Evolutionary conservation across 148 eudicot species (phyloP).

Genomic region (Diospyros kaki): DNA sequence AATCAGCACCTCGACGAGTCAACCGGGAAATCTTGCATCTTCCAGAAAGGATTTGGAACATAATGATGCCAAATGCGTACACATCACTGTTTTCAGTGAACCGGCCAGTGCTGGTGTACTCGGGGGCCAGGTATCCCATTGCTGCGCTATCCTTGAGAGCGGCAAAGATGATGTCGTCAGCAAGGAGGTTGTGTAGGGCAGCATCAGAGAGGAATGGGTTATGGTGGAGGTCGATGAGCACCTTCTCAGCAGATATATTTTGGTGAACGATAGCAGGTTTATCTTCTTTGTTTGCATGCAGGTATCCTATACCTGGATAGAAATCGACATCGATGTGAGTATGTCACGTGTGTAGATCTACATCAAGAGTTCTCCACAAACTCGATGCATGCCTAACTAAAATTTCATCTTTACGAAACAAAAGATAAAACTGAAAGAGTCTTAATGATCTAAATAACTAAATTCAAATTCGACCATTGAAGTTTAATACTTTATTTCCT

Average conservation of each 20-base stretch:
- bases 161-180: slow-evolving; percentile 77
- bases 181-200: slow-evolving; percentile 76
- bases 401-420: too few relatives aligned
- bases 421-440: too few relatives aligned
- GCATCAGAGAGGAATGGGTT: slow-evolving; percentile 70
- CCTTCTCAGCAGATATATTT: slow-evolving; percentile 86
- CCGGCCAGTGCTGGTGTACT: slow-evolving; percentile 81
- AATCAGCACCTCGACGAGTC: slow-evolving; percentile 49
- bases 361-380: too few relatives aligned
- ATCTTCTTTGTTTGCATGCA: slow-evolving; percentile 54
- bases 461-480: too few relatives aligned
- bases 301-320: slow-evolving; percentile 60
- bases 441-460: too few relatives aligned
- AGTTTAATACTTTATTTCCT: neutral
- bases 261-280: slow-evolving; percentile 80
- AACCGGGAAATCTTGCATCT: slow-evolving; percentile 37
- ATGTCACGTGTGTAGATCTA: neutral
- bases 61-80: slow-evolving; percentile 75
- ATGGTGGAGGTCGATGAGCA: slow-evolving; percentile 63
- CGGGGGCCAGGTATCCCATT: slow-evolving; percentile 97
- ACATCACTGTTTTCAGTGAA: slow-evolving; percentile 92
- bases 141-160: slow-evolving; percentile 89
- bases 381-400: too few relatives aligned
- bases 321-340: neutral
- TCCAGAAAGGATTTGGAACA: slow-evolving; percentile 79